Evolutionary conservation across 2,329 filamentous ascomycete genomes (phyloP).

Genomic region (Oidium heveae): DNA sequence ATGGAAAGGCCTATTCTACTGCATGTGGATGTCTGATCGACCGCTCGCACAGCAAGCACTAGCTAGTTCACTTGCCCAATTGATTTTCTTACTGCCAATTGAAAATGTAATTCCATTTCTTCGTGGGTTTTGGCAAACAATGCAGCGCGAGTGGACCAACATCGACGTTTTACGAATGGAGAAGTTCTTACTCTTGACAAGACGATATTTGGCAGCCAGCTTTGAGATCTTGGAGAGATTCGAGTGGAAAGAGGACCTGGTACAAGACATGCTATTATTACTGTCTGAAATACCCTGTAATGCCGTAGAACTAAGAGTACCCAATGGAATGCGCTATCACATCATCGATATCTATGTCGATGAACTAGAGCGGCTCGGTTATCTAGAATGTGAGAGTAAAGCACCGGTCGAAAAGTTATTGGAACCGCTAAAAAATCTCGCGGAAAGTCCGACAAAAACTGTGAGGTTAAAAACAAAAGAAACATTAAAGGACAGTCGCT

Average conservation of each 20-base stretch:
- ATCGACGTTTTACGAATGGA: slow-evolving; percentile 63
- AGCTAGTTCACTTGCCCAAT: slow-evolving; percentile 47
- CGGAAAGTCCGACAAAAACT: slow-evolving; percentile 38
- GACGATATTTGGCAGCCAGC: slow-evolving; percentile 50
- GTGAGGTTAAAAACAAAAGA: slow-evolving; percentile 47
- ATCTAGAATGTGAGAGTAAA: slow-evolving; percentile 18
- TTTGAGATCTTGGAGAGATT: slow-evolving; percentile 22
- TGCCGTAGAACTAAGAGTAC: slow-evolving; percentile 25
- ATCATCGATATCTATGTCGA: slow-evolving; percentile 79
- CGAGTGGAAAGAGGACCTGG: slow-evolving; percentile 14
- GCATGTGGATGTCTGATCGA: slow-evolving; percentile 82
- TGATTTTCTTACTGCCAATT: slow-evolving; percentile 33
- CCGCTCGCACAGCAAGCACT: slow-evolving; percentile 69
- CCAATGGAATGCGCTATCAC: slow-evolving; percentile 69
- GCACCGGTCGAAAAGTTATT: slow-evolving; percentile 17
- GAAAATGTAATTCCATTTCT: slow-evolving; percentile 22
- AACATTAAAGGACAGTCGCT: slow-evolving; percentile 44
- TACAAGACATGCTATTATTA: slow-evolving; percentile 21
- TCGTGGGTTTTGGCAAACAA: slow-evolving; percentile 44
- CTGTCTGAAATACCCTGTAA: slow-evolving; percentile 20
- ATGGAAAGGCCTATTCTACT: slow-evolving; percentile 88
- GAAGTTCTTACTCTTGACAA: slow-evolving; percentile 72
- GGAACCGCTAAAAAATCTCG: slow-evolving; percentile 19
- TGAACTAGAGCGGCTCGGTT: slow-evolving; percentile 50
- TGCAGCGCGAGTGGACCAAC: slow-evolving; percentile 40